Percentiles rank a stretch among this genome's conserved stretches.
Evolutionary conservation across 2,329 filamentous ascomycete species (phyloP).

Genomic region (Xylaria digitata): DNA sequence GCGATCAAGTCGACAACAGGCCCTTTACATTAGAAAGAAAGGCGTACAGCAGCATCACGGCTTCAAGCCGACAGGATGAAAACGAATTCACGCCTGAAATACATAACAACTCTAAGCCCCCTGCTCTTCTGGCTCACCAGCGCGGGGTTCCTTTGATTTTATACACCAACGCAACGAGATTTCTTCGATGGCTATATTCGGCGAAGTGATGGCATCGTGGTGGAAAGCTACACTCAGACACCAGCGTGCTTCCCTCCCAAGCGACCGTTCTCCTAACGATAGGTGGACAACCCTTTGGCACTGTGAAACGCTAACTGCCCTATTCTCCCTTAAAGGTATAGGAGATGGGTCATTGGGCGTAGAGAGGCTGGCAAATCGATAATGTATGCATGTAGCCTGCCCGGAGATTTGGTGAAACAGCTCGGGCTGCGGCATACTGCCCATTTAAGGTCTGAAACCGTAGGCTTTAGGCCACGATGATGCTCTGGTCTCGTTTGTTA

Average conservation of each 20-base stretch:
- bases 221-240: slow-evolving; percentile 14
- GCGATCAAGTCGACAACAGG: not conserved
- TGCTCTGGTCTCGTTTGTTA: slow-evolving; percentile 19
- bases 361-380: slow-evolving; percentile 35
- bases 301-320: no score
- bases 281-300: not conserved
- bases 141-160: not conserved
- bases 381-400: slow-evolving; percentile 45
- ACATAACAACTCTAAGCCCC: no score
- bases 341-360: slow-evolving; percentile 5
- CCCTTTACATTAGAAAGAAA: not conserved
- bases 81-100: not conserved
- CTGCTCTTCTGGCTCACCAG: not conserved
- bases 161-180: not conserved
- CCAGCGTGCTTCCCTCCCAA: not conserved
- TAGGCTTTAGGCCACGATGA: slow-evolving; percentile 24
- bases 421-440: slow-evolving; percentile 40
- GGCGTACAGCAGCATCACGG: not conserved
- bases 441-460: slow-evolving; percentile 19
- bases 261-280: not conserved
- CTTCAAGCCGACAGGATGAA: not conserved
- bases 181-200: not conserved
- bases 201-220: slow-evolving; percentile 8
- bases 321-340: not conserved
- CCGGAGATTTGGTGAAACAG: slow-evolving; percentile 48